A percentile compares a stretch with the other conserved stretches of the same genome.
These are phyloP conservation scores for Sesbania bispinosa DNA, from an alignment of 306 rosid species.

Conservation along the genomic window DNA sequence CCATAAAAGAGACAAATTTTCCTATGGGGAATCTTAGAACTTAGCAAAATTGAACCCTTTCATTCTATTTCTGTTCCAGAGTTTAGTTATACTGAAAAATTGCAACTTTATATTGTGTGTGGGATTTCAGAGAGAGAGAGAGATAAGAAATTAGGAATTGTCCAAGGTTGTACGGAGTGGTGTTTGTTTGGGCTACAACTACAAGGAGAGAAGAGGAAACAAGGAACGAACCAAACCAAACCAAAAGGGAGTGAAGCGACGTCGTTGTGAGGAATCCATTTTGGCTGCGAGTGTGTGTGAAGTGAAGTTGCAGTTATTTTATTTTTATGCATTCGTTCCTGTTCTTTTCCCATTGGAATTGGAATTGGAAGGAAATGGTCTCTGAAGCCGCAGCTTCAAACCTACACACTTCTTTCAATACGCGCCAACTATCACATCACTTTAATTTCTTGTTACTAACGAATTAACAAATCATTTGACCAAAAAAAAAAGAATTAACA, in stretches of 20 bases:
- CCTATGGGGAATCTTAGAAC: slow-evolving; percentile 32
- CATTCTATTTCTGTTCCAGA: slow-evolving; percentile 22
- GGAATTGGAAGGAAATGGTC: slow-evolving; percentile 6
- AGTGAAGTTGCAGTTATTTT: not conserved
- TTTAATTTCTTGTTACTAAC: too few species aligned
- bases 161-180: slow-evolving; percentile 31
- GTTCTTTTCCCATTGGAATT: not conserved
- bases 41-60: slow-evolving; percentile 15
- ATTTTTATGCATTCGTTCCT: not conserved
- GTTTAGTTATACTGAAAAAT: slow-evolving; percentile 20
- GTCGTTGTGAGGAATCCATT: not conserved
- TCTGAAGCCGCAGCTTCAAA: not conserved
- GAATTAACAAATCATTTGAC: too few species aligned
- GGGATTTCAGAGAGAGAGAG: not conserved
- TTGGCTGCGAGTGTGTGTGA: not conserved
- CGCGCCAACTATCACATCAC: not conserved
- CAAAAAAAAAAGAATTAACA: too few species aligned
- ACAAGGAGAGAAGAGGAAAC: not conserved
- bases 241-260: not conserved
- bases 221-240: too few species aligned
- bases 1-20: slow-evolving; percentile 31
- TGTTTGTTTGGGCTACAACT: not conserved
- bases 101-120: slow-evolving; percentile 7
- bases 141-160: not conserved
- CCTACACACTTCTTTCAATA: not conserved